phyloP scores from a whole-genome alignment of 345 rosid species.

The Firmiana major region DNA sequence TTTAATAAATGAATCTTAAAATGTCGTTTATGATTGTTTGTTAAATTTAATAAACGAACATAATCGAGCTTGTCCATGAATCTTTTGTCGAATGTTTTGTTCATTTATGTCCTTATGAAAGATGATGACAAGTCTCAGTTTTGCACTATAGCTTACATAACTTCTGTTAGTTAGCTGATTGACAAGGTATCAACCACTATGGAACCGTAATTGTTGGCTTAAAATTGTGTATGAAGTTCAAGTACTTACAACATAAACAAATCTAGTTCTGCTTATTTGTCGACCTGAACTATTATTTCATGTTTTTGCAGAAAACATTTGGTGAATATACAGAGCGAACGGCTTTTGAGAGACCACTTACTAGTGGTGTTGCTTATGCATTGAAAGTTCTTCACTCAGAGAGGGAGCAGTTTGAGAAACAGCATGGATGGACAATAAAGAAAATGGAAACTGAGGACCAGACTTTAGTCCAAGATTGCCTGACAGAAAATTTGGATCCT shows the following conservation, averaged over 20 bases:
- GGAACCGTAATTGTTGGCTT: background rate
- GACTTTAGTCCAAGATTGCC: constrained; percentile 78
- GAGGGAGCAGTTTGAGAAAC: constrained; percentile 80
- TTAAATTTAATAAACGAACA: no score
- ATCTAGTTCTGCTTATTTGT: background rate
- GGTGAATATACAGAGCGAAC: constrained; percentile 92
- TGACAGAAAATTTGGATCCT: constrained; percentile 75
- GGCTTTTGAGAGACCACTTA: constrained; percentile 93
- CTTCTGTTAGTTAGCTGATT: background rate
- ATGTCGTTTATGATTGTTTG: no score
- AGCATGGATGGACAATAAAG: constrained; percentile 75
- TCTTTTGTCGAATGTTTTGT: no score
- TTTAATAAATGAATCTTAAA: no score
- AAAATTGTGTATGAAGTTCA: background rate
- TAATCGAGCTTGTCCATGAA: no score
- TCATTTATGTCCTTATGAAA: background rate
- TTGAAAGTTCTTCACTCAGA: constrained; percentile 79
- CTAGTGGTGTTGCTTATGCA: constrained; percentile 99
- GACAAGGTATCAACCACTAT: background rate
- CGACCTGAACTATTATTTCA: constrained; percentile 3
- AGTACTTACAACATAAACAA: background rate
- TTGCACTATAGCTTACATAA: background rate
- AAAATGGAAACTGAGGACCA: constrained; percentile 93
- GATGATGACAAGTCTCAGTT: background rate
- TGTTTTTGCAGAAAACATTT: constrained; percentile 68